Evolutionary conservation across 495 filamentous ascomycete genomes (phyloP), one percentile per base, ranked within the genome.

Genomic region (Neurospora sp.): DNA sequence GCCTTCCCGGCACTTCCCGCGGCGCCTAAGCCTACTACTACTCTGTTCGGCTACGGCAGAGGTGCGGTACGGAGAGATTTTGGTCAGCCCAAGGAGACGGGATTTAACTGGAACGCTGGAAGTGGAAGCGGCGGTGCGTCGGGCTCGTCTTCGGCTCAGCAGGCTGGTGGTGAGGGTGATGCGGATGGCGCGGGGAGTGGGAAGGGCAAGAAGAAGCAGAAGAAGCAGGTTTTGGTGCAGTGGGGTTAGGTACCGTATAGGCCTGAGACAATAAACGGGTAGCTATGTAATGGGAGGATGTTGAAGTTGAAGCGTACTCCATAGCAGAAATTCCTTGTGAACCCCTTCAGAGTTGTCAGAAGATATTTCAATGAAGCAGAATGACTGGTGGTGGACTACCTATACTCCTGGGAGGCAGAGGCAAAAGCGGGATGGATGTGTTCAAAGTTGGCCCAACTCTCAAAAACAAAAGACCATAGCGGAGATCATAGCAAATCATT

Each of bases 1-100:
- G 89, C 91, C 0, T 98, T 97, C 79, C 94, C 94, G 2, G 90
- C 93, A 4, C 86, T 98, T 6, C 94, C 94, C 0, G 83, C 89
- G 0, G 94, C 92, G 9, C 84, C 89, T 0, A 96, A 93, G 76
- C 93, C 93, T 1, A 90, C 89, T 72, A 92, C 90, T 7, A 88
- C 92, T 8, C 91, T 96, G 74, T 92, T 93, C 35, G 94, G 93
- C 1, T 92, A 94, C 75, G 91, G 91, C 0, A 86, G 87, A 0
- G 89, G 91, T 0, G 90, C 87, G 27, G 90, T 96, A 40, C 87
- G 91, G 65, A 86, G 93, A 81, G 90, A 93, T 73, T 83, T 89
- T 41, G 85, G 85, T 7, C 75, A 76, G 2, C 68, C 70, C 7
- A 76, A 79, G 61, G 80, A 82, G 10, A 84, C 82, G 0, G 79